phyloP scores from a whole-genome alignment of 208 protist genomes.

The Leishmania tropica region DNA sequence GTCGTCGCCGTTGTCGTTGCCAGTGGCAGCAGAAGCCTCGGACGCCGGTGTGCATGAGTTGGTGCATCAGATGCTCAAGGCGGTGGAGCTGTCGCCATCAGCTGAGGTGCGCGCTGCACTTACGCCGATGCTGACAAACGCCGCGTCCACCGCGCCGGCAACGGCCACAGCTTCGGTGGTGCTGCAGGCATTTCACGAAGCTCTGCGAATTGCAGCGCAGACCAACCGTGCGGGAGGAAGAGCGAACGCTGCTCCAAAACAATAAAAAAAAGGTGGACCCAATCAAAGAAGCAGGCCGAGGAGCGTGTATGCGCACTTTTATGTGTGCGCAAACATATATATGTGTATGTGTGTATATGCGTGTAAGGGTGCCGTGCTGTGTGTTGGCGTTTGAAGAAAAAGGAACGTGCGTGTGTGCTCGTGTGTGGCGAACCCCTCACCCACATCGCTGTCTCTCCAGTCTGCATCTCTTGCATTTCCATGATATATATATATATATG shows the following conservation, averaged over 20 bases:
- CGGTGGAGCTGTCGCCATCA: constrained; percentile 20
- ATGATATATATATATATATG: background rate
- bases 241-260: background rate
- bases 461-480: background rate
- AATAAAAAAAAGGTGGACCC: background rate
- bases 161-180: constrained; percentile 1
- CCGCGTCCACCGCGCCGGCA: background rate
- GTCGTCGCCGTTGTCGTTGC: background rate
- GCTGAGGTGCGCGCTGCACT: constrained; percentile 13
- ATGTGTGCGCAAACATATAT: background rate
- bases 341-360: background rate
- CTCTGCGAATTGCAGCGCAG: constrained; percentile 28
- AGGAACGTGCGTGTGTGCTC: background rate
- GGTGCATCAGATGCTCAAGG: constrained; percentile 16
- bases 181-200: constrained; percentile 25
- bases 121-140: constrained; percentile 8
- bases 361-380: background rate
- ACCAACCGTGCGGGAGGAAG: background rate
- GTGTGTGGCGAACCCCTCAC: background rate
- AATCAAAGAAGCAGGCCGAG: background rate
- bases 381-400: background rate
- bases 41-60: background rate
- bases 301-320: background rate
- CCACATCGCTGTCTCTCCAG: background rate
- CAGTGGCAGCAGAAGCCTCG: background rate